A percentile compares a stretch with the other conserved stretches of the same genome.
phyloP scores from a whole-genome alignment of 305 asterid species.

The Solanum aculeatissimum region DNA sequence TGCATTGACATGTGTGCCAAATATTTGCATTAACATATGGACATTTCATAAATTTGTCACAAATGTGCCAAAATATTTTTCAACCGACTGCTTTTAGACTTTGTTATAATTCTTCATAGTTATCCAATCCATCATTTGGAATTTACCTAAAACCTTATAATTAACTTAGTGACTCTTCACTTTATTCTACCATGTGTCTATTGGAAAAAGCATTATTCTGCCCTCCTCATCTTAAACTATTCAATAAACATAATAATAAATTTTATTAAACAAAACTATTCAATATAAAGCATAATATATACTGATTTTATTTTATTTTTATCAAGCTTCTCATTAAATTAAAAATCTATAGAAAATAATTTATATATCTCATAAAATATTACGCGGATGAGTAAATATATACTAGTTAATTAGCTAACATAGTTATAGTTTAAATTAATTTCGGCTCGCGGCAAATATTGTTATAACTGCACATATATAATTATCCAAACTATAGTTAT shows the following conservation, averaged over 20 bases:
- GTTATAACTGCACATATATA: no score
- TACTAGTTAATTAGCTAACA: no score
- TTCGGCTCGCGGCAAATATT: no score
- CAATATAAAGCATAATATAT: not conserved
- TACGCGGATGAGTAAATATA: no score
- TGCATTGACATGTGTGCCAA: constrained; percentile 2
- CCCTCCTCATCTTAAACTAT: not conserved
- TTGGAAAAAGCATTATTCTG: not conserved
- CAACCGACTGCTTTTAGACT: not conserved
- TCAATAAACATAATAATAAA: not conserved
- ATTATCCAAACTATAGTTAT: no score
- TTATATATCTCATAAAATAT: not conserved
- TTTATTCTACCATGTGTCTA: not conserved
- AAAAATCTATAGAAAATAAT: not conserved
- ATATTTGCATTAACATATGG: not conserved
- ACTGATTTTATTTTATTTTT: not conserved
- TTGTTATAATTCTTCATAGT: not conserved
- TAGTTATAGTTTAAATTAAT: no score
- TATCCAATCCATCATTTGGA: not conserved
- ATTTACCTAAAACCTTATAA: not conserved
- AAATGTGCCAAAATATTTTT: not conserved
- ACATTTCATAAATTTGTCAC: not conserved
- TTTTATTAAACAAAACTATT: not conserved
- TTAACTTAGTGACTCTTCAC: not conserved
- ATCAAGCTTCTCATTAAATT: not conserved